These are phyloP conservation scores for Calvatia gigantea DNA, from an alignment of 768 basidiomycete genomes.

Conservation along the genomic window DNA sequence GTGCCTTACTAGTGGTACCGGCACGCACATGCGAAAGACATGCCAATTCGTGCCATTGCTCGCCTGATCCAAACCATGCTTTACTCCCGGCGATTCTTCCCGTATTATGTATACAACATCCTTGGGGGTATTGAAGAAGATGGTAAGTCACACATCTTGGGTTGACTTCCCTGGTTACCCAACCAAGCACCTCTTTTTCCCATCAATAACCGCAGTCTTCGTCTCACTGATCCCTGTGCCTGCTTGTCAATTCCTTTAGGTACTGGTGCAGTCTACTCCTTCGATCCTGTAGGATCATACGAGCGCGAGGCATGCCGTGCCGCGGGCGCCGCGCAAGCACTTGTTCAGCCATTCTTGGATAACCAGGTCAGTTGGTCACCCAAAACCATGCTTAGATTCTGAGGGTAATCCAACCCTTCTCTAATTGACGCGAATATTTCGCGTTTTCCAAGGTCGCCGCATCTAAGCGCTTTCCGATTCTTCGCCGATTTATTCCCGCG, in stretches of 20 bases:
- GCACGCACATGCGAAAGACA: conserved; percentile 95
- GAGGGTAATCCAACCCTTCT: conserved; percentile 16
- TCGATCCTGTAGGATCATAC: conserved; percentile 98
- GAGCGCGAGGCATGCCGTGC: conserved; percentile 97
- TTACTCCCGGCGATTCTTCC: conserved; percentile 95
- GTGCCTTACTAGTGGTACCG: conserved; percentile 78
- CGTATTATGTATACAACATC: conserved; percentile 97
- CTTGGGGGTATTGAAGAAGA: conserved; percentile 96
- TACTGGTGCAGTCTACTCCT: conserved; percentile 98
- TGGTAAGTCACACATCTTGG: conserved; percentile 50
- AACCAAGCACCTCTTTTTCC: conserved; percentile 7
- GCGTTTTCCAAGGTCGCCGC: conserved; percentile 12
- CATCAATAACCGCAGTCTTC: conserved; percentile 10
- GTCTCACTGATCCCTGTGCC: conserved; percentile 16
- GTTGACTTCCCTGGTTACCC: conserved; percentile 11
- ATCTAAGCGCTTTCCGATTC: conserved; percentile 34
- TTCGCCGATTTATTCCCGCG: conserved; percentile 44
- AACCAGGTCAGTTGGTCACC: conserved; percentile 74
- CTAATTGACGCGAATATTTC: conserved; percentile 8
- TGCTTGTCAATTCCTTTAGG: conserved; percentile 44
- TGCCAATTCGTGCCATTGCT: conserved; percentile 97
- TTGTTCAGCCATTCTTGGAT: conserved; percentile 97
- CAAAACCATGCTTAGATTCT: conserved; percentile 12
- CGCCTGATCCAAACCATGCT: conserved; percentile 98
- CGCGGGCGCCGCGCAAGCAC: conserved; percentile 90